Conservation (phyloP, 306 rosid species). For the Delonix regia region DNA sequence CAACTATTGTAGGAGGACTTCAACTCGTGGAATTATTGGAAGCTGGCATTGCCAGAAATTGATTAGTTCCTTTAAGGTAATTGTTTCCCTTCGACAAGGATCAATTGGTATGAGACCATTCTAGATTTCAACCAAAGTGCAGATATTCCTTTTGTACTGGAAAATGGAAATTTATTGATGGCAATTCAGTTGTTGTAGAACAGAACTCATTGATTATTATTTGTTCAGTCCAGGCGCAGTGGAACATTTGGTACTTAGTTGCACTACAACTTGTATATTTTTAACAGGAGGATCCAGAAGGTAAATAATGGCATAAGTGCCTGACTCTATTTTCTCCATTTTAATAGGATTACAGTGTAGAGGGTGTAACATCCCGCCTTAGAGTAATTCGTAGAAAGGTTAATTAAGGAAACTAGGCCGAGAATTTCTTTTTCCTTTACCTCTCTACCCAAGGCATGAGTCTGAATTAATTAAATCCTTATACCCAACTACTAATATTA, state of each 20-base stretch:
- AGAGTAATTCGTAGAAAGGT: no score
- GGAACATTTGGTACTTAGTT: conserved; percentile 33
- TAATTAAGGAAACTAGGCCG: no score
- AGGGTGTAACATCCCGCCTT: no score
- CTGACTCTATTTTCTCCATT: background rate
- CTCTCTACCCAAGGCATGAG: no score
- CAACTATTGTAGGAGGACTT: conserved; percentile 71
- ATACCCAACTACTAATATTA: no score
- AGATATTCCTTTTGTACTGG: conserved; percentile 6
- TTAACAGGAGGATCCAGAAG: conserved; percentile 2
- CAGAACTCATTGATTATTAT: conserved; percentile 25
- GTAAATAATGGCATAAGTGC: conserved; percentile 36
- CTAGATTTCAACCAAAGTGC: background rate
- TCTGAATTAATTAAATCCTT: no score
- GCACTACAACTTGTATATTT: conserved; percentile 35
- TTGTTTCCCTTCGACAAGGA: conserved; percentile 26
- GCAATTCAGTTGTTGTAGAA: conserved; percentile 6
- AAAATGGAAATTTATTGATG: conserved; percentile 24
- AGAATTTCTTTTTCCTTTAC: no score
- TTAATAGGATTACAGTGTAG: no score
- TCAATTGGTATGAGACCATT: conserved; percentile 2
- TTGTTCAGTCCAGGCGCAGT: conserved; percentile 30
- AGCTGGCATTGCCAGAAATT: conserved; percentile 64
- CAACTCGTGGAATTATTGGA: conserved; percentile 95
- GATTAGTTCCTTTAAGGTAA: conserved; percentile 37